Evolutionary conservation across 2,329 filamentous ascomycete species (phyloP).

Genomic region (Microdochium bolleyi): DNA sequence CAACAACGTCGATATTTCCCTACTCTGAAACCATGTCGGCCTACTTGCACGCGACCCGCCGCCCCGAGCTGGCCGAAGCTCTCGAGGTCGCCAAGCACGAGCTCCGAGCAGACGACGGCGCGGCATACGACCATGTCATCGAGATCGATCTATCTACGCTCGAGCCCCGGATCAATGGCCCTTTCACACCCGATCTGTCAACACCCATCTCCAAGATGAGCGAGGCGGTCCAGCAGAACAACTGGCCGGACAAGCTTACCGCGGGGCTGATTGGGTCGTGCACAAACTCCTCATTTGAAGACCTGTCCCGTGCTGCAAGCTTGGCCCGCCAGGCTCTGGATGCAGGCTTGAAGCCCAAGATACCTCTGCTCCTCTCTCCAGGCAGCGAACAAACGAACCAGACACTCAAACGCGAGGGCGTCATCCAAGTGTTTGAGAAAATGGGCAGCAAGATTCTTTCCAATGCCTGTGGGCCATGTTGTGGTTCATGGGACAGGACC

Average conservation of each 20-base stretch:
- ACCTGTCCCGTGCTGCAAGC: constrained; percentile 88
- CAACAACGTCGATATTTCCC: constrained; percentile 91
- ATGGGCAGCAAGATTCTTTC: constrained; percentile 92
- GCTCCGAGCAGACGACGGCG: constrained; percentile 85
- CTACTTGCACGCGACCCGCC: constrained; percentile 88
- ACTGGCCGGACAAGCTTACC: constrained; percentile 94
- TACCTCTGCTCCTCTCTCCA: constrained; percentile 88
- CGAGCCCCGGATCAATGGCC: constrained; percentile 97
- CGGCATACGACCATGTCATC: constrained; percentile 91
- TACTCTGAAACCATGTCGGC: constrained; percentile 98
- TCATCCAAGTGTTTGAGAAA: constrained; percentile 90
- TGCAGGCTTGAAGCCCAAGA: constrained; percentile 90
- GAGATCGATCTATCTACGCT: constrained; percentile 93
- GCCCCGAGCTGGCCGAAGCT: constrained; percentile 76
- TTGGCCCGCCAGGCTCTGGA: constrained; percentile 86
- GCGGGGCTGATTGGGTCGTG: constrained; percentile 96
- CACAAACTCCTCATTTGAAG: constrained; percentile 82
- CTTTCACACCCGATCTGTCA: constrained; percentile 96
- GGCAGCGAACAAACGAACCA: constrained; percentile 96
- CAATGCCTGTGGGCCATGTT: constrained; percentile 89
- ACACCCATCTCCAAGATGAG: constrained; percentile 98
- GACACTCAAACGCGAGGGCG: constrained; percentile 83
- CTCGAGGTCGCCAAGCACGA: no score
- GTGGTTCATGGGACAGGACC: constrained; percentile 88
- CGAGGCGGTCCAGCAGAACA: constrained; percentile 86